Evolutionary conservation across 306 rosid species (phyloP).

Genomic region (Purshia tridentata): DNA sequence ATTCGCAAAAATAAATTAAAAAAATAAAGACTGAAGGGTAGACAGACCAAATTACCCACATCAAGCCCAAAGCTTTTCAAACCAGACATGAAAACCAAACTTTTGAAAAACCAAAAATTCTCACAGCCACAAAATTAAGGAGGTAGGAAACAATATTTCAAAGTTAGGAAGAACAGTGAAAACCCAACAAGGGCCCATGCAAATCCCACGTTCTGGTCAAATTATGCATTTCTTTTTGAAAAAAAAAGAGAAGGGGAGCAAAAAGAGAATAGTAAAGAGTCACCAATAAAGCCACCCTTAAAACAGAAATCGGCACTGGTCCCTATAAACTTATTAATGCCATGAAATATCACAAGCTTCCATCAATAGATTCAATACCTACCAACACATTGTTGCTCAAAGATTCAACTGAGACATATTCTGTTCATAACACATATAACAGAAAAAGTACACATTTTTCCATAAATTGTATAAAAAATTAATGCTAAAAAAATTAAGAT

Average conservation of each 20-base stretch:
- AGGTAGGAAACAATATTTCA: conserved; percentile 15
- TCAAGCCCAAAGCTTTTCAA: neutral
- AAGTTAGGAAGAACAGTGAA: conserved; percentile 21
- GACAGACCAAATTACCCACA: neutral
- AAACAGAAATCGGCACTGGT: conserved; percentile 8
- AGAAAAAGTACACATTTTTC: neutral
- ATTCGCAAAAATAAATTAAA: neutral
- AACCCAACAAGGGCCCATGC: conserved; percentile 10
- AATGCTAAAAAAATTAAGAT: neutral
- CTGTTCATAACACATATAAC: neutral
- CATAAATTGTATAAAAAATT: neutral
- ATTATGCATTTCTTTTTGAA: conserved; percentile 3
- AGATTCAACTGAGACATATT: conserved; percentile 23
- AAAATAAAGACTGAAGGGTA: neutral
- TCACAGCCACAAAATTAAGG: neutral
- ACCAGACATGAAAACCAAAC: conserved; percentile 7
- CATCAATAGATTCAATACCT: too few relatives aligned
- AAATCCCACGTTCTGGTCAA: conserved; percentile 13
- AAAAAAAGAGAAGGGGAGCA: neutral
- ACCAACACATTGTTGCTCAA: conserved; percentile 21
- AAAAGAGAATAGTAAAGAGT: neutral
- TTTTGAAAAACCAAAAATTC: neutral
- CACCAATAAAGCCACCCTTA: conserved; percentile 14
- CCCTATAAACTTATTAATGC: conserved; percentile 9
- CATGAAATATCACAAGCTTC: conserved; percentile 23